Conservation (phyloP, 2,329 filamentous ascomycete species). For the Cryoendolithus antarcticus region DNA sequence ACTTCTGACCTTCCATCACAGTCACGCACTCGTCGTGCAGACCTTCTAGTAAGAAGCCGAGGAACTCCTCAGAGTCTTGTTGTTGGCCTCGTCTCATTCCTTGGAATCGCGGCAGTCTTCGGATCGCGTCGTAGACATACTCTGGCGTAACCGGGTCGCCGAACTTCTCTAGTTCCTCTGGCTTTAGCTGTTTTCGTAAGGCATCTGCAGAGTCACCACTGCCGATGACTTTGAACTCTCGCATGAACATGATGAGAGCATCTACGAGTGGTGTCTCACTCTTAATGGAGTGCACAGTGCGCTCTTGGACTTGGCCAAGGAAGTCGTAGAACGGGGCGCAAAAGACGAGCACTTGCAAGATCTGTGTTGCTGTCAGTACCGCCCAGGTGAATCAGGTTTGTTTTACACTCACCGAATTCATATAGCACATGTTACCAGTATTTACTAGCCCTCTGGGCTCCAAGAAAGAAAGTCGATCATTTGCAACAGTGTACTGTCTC, state of each 20-base stretch:
- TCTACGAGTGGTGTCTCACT: conserved; percentile 88
- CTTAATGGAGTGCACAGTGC: conserved; percentile 82
- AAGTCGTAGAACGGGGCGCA: conserved; percentile 93
- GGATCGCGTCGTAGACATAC: conserved; percentile 89
- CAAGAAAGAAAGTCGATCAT: conserved; percentile 63
- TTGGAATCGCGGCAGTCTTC: conserved; percentile 72
- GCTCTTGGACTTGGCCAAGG: conserved; percentile 71
- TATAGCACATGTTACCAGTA: conserved; percentile 98
- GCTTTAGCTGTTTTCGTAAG: conserved; percentile 62
- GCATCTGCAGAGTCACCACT: conserved; percentile 63
- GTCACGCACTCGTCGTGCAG: conserved; percentile 84
- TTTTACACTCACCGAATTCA: conserved; percentile 77
- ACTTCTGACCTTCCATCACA: conserved; percentile 44
- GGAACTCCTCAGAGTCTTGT: conserved; percentile 94
- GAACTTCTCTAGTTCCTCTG: conserved; percentile 74
- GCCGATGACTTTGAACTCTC: conserved; percentile 77
- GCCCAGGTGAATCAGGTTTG: no score
- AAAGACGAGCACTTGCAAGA: conserved; percentile 89
- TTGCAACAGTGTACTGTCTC: conserved; percentile 55
- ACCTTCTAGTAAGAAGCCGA: conserved; percentile 83
- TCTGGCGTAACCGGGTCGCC: conserved; percentile 87
- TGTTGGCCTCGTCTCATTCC: conserved; percentile 93
- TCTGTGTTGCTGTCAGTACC: conserved; percentile 36
- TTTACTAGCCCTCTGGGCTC: conserved; percentile 91
- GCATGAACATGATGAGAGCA: conserved; percentile 94